phyloP scores from a whole-genome alignment of 73 alveolate species.

The Paramecium tetraurelia region DNA sequence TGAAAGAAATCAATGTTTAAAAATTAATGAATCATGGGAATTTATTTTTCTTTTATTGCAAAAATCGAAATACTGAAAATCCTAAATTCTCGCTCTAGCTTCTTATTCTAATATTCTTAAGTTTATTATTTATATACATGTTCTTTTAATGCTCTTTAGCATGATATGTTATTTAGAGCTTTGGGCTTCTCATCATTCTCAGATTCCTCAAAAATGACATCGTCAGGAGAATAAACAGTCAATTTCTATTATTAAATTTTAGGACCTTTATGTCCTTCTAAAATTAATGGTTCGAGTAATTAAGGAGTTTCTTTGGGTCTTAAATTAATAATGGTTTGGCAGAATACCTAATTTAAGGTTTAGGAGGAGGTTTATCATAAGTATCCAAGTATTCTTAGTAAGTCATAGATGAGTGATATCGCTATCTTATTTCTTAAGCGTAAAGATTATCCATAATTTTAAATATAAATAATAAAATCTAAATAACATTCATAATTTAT shows the following conservation, averaged over 20 bases:
- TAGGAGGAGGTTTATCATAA: neutral
- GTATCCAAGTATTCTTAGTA: neutral
- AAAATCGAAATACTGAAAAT: neutral
- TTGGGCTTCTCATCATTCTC: neutral
- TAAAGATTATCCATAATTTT: neutral
- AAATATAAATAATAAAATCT: neutral
- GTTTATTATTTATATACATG: neutral
- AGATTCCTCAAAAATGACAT: neutral
- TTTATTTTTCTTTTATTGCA: neutral
- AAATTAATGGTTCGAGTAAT: neutral
- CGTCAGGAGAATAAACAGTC: neutral
- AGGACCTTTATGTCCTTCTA: neutral
- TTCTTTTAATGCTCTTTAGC: neutral
- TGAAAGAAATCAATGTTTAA: neutral
- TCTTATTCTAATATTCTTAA: neutral
- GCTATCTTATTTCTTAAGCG: neutral
- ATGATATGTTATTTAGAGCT: neutral
- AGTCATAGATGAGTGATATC: neutral
- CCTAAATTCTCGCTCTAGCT: slow-evolving; percentile 18
- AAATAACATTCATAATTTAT: neutral
- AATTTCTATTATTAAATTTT: neutral
- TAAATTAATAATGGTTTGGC: neutral
- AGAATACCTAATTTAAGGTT: neutral
- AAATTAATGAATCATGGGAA: neutral
- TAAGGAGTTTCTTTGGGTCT: slow-evolving; percentile 8